Evolutionary conservation across 2,329 filamentous ascomycete species (phyloP), one percentile per base, ranked within the genome.

Genomic region (Fusarium stilboides): DNA sequence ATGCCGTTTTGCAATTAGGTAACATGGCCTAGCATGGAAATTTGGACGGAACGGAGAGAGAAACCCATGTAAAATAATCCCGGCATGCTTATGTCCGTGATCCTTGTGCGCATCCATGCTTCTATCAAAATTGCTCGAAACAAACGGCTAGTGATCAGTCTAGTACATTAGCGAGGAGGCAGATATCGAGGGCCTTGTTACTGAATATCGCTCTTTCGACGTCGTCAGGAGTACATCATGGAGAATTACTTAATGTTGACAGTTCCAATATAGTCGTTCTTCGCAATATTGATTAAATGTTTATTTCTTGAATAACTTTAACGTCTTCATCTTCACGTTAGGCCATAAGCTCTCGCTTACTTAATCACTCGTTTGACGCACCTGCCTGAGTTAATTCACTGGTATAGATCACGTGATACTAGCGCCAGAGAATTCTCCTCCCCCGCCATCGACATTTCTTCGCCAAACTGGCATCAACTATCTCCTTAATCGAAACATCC

Each of bases 401-500:
- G 47, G 37, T n/a, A 8, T 6, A 13, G 3, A 37, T 73, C 73
- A 75, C 73, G 73, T 75, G 73, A 36, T 0, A 7, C 8, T 6
- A 8, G 4, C 26, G 13, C 20, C 33, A 61, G 28, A 57, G 64
- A 44, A 53, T 64, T 53, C 58, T 66, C 69, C 63, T 61, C 66
- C 75, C 76, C 75, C 75, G 75, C 75, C 73, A 75, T 70, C 70
- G 63, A 74, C 70, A 74, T 77, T 76, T 72, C 60, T 55, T 68
- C 71, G 59, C 59, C 62, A 56, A 68, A 66, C 45, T 37, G 53
- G 51, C 70, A 65, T 58, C 64, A 61, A 71, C 69, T 73, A 65
- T 74, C 72, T 75, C 76, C 73, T 76, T 79, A 78, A 78, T 78
- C 74, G 78, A 79, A 80, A 72, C 75, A 78, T 78, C 71, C 74